phyloP scores from a whole-genome alignment of 805 yeast genomes.

The Nakazawaea populi region DNA sequence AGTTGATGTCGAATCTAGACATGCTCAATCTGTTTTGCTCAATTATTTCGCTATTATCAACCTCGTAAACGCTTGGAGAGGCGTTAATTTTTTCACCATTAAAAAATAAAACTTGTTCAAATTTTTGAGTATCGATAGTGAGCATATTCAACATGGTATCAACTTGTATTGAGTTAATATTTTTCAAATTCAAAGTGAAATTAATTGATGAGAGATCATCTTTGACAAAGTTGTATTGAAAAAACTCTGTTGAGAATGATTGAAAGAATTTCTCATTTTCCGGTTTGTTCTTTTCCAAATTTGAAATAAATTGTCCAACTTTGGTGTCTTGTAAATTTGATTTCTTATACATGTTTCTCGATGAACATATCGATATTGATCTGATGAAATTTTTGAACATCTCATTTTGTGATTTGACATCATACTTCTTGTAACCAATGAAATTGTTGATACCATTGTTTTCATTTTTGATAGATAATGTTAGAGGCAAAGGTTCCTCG shows the following conservation, averaged over 20 bases:
- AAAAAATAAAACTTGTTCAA: conserved; percentile 8
- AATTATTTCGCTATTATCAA: background rate
- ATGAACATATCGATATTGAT: conserved; percentile 2
- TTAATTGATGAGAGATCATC: conserved; percentile 1
- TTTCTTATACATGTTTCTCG: conserved; percentile 2
- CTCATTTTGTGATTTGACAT: background rate
- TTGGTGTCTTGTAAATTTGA: conserved; percentile 2
- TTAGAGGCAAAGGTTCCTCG: background rate
- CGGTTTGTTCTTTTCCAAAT: background rate
- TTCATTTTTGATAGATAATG: background rate
- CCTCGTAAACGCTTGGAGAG: conserved; percentile 3
- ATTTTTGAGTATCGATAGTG: conserved; percentile 7
- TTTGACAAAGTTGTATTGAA: background rate
- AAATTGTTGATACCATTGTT: background rate
- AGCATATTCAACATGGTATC: conserved; percentile 3
- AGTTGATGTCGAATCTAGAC: conserved; percentile 38
- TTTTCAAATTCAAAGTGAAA: conserved; percentile 6
- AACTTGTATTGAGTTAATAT: conserved; percentile 1
- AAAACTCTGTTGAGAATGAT: background rate
- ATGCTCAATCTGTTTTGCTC: background rate
- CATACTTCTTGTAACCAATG: background rate
- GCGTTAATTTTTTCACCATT: conserved; percentile 10
- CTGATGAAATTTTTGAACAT: conserved; percentile 6
- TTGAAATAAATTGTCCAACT: conserved; percentile 3
- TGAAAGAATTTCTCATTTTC: conserved; percentile 4